Evolutionary conservation across 306 rosid genomes (phyloP), one percentile per base, ranked within the genome.

Genomic region (Acacia confusa): DNA sequence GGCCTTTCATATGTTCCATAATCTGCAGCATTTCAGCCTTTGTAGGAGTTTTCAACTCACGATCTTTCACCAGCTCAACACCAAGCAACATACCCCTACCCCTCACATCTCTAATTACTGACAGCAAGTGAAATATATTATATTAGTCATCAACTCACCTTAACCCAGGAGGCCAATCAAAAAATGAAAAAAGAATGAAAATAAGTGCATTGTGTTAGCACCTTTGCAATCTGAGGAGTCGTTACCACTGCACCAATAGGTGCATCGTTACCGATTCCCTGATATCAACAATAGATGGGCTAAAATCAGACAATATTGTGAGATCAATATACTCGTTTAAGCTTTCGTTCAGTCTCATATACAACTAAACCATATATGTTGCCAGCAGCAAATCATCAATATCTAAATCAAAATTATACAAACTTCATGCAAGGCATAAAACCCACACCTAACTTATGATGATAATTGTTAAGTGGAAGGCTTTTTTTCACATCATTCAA

Each of bases 81-180:
- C 85, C 90, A 60, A 87, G 88, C 87, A 87, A 41, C 86, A 87
- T 48, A 60, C 90, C 90, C 55, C 83, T 87, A 61, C 90, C 90
- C 81, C 90, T 82, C 52, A 87, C 88, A 69, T 87, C 83, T 1
- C 90, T 88, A 77, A 87, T 87, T 58, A 87, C 90, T 87, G 69
- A 34, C 6, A 82, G 15, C 63, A 60, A 72, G 32, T 16, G 65
- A 72, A 70, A 25, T n/a, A 70, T 41, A 38, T 72, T 1, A 6
- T 7, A 22, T 55, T 58, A 38, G 44, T 47, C 27, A 55, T 32
- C 13, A 73, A 13, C 47, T 50, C 47, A 34, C 30, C 47, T 17
- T 57, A 3, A 16, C 13, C 19, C 6, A 81, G 12, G 28, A 13
- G 55, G 22, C 50, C 73, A 64, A 44, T 20, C 50, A 36, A 64